Evolutionary conservation across 352 stramenopile species (phyloP).

Genomic region (Globisporangium alternatum): DNA sequence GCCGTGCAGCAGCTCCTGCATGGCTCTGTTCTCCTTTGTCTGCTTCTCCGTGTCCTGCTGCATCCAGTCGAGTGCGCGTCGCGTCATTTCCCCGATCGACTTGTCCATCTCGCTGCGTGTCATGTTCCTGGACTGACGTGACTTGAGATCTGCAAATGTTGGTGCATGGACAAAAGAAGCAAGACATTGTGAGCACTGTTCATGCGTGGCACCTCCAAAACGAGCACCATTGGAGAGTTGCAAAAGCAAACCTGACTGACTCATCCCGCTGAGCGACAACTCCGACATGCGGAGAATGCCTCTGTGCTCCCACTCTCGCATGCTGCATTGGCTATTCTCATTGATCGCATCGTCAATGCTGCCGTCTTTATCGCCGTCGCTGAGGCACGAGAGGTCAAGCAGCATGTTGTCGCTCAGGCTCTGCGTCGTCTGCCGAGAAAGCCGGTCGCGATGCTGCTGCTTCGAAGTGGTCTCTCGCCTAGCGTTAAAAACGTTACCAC

Average conservation of each 20-base stretch:
- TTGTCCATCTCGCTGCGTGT: conserved; percentile 3
- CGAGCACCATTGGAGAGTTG: neutral
- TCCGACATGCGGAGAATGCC: conserved; percentile 13
- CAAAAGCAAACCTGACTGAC: conserved; percentile 8
- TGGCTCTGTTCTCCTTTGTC: conserved; percentile 27
- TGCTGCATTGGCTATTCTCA: neutral
- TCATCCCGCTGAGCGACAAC: conserved; percentile 15
- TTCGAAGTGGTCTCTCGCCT: neutral
- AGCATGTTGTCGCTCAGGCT: neutral
- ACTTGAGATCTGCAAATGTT: neutral
- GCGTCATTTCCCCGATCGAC: conserved; percentile 22
- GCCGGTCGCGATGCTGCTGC: neutral
- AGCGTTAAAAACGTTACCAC: neutral
- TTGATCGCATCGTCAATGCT: neutral
- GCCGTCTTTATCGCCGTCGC: neutral
- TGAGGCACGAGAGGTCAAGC: neutral
- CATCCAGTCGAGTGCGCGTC: conserved; percentile 39
- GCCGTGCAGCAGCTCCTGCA: conserved; percentile 23
- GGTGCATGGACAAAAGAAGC: neutral
- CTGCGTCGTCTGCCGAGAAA: conserved; percentile 9
- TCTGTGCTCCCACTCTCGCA: conserved; percentile 12
- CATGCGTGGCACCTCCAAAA: neutral
- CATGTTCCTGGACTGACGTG: neutral
- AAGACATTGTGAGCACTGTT: neutral
- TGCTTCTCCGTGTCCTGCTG: conserved; percentile 39